Conservation (phyloP, 371 early-diverging fungal species). For the Nematocida sp. region DNA sequence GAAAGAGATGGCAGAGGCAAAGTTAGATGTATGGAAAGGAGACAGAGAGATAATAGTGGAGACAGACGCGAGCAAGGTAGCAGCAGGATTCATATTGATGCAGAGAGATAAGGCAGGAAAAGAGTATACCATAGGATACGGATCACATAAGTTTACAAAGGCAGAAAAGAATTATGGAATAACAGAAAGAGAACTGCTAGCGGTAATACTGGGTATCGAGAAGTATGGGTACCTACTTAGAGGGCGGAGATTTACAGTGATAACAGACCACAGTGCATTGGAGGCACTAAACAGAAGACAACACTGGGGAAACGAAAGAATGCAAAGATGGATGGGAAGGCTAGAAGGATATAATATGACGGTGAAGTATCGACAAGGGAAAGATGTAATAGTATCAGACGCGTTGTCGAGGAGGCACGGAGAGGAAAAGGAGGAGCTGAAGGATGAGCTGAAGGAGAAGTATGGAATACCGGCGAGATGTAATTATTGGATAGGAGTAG, state of each 20-base stretch:
- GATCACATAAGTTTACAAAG: neutral
- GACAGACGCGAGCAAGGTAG: constrained; percentile 55
- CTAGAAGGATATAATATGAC: constrained; percentile 41
- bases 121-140: neutral
- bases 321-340: constrained; percentile 52
- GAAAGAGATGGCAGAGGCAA: neutral
- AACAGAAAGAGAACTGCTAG: neutral
- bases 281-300: constrained; percentile 28
- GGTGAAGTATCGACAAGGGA: constrained; percentile 37
- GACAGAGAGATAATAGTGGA: constrained; percentile 33
- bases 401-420: constrained; percentile 23
- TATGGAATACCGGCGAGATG: neutral
- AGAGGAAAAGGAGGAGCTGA: neutral
- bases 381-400: constrained; percentile 35
- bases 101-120: constrained; percentile 29
- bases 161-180: constrained; percentile 7
- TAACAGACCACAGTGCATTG: constrained; percentile 59
- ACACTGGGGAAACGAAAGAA: constrained; percentile 18
- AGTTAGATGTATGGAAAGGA: constrained; percentile 18
- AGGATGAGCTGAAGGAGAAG: neutral
- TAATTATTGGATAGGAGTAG: neutral
- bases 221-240: constrained; percentile 43
- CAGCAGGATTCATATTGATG: constrained; percentile 47
- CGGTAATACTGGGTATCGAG: constrained; percentile 42
- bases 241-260: constrained; percentile 51